Conservation (phyloP, 441 rosid genomes). For the Pelargonium citronellum region DNA sequence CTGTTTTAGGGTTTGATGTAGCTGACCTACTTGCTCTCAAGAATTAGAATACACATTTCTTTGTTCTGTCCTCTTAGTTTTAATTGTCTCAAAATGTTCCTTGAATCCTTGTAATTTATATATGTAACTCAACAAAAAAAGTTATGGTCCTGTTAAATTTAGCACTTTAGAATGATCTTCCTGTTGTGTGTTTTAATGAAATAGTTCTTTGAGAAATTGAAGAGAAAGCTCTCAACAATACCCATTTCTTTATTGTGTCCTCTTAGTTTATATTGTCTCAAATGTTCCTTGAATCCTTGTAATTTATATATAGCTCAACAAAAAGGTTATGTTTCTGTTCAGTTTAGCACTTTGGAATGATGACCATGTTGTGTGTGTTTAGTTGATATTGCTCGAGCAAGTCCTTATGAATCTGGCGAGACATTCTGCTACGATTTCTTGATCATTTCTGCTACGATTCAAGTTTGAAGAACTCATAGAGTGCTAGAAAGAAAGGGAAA, state of each 20-base stretch:
- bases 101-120: too few relatives aligned
- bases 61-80: too few relatives aligned
- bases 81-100: too few relatives aligned
- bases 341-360: not conserved
- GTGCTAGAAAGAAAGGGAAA: slow-evolving; percentile 13
- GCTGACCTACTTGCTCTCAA: not conserved
- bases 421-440: slow-evolving; percentile 10
- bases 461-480: slow-evolving; percentile 22
- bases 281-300: too few relatives aligned
- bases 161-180: not conserved
- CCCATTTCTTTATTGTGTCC: too few relatives aligned
- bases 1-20: not conserved
- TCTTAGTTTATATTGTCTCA: too few relatives aligned
- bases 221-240: too few relatives aligned
- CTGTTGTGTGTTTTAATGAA: slow-evolving; percentile 12
- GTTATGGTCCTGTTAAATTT: not conserved
- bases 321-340: too few relatives aligned
- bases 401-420: slow-evolving; percentile 38
- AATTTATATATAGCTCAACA: too few relatives aligned
- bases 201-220: too few relatives aligned
- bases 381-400: slow-evolving; percentile 23
- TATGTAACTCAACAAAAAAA: not conserved
- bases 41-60: not conserved
- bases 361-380: slow-evolving; percentile 11
- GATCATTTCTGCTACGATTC: slow-evolving; percentile 27